A percentile compares a stretch with the other conserved stretches of the same genome.
phyloP scores from a whole-genome alignment of 352 stramenopile species.

The Phytophthora sojae region DNA sequence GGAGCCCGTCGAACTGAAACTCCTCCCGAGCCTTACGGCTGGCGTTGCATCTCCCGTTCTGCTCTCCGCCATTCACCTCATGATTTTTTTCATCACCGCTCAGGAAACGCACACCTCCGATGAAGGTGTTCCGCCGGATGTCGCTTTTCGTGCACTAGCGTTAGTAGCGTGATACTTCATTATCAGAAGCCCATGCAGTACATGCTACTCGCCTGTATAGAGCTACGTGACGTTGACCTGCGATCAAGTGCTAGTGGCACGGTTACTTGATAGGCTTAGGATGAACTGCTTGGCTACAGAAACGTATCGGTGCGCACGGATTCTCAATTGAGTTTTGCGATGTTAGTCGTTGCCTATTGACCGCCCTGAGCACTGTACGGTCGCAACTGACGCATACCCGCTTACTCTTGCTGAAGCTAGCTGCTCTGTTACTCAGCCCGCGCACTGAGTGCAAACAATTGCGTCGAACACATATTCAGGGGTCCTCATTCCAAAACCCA shows the following conservation, averaged over 20 bases:
- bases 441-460: neutral
- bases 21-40: neutral
- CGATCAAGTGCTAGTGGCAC: neutral
- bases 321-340: neutral
- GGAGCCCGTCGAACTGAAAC: neutral
- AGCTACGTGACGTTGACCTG: neutral
- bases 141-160: neutral
- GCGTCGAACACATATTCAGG: neutral
- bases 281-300: neutral
- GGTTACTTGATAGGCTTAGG: neutral
- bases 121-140: neutral
- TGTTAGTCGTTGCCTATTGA: neutral
- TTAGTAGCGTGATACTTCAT: neutral
- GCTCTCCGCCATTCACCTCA: neutral
- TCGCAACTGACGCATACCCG: neutral
- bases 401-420: neutral
- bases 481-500: neutral
- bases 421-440: neutral
- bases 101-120: neutral
- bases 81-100: constrained; percentile 1
- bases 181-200: neutral
- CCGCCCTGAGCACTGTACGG: neutral
- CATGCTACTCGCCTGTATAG: neutral
- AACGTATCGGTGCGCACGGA: neutral
- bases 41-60: neutral